Conservation (phyloP, 192 early-diverging fungal genomes). For the Podila clonocystis region DNA sequence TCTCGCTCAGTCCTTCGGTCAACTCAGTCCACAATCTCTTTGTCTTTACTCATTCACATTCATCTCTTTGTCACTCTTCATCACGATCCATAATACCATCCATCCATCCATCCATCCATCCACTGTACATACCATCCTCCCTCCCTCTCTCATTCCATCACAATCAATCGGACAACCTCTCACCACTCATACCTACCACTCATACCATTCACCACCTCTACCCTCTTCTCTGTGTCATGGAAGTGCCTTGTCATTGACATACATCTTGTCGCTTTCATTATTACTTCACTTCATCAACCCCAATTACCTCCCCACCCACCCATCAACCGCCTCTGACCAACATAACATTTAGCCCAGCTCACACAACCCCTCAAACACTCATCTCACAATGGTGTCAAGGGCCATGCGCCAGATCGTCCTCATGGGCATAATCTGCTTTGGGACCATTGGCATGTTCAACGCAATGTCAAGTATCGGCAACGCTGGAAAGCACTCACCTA, state of each 20-base stretch:
- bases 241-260: too few relatives aligned
- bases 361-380: not conserved
- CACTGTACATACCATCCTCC: not conserved
- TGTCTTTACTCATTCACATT: not conserved
- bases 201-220: not conserved
- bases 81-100: not conserved
- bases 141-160: not conserved
- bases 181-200: not conserved
- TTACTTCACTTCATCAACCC: not conserved
- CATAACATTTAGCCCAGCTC: not conserved
- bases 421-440: constrained; percentile 52
- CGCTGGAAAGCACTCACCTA: constrained; percentile 47
- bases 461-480: constrained; percentile 49
- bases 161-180: not conserved
- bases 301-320: not conserved
- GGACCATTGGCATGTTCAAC: constrained; percentile 53
- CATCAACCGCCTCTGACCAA: not conserved
- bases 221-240: too few relatives aligned
- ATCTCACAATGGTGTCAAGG: constrained; percentile 39
- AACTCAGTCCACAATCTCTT: not conserved
- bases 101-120: constrained; percentile 1
- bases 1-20: not conserved
- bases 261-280: too few relatives aligned
- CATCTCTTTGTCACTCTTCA: not conserved
- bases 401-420: constrained; percentile 54